Evolutionary conservation across 306 rosid species (phyloP), one percentile per base, ranked within the genome.

Genomic region (Quercus robur): DNA sequence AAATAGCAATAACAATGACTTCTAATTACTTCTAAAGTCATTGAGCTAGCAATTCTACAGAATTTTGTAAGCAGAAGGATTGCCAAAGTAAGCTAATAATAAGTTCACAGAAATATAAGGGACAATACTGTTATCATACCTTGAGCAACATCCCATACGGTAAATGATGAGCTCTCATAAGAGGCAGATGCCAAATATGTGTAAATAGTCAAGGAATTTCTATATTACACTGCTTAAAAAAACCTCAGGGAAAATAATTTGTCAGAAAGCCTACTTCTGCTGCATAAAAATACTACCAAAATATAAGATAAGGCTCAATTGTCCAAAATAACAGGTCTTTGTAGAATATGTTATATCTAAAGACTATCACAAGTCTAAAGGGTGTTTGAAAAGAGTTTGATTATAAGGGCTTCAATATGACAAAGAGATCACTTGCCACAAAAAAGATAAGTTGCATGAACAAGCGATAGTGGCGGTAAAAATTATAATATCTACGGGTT

Each of bases 71-170:
- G 69, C 33, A 75, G n/a, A 18, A 61, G 26, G 28, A 46, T 69
- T 26, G 51, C 31, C 70, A 81, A 73, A 17, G 21, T 12, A 71
- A 74, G 67, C 58, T 46, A 17, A 38, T 66, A 66, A 57, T 67
- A 54, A 75, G 38, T 67, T 75, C 55, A 80, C 11, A 73, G 20
- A 73, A 18, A 56, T 56, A 18, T n/a, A 4, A 55, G 49, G 23
- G 59, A 49, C 30, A 56, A 46, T 28, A 33, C 62, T 51, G 57
- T 49, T 52, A 49, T 33, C 52, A 35, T 89, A 95, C 99, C 99
- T 91, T 90, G 95, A 83, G 99, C 90, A 83, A 90, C 94, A 84
- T 95, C 98, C 99, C 98, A 95, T 79, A 95, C 86, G 58, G 95
- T 86, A 84, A 93, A 93, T 52, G 97, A 86, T 61, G 96, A 91